Evolutionary conservation across 2,329 filamentous ascomycete genomes (phyloP).

Genomic region (Cladosporium phlei): DNA sequence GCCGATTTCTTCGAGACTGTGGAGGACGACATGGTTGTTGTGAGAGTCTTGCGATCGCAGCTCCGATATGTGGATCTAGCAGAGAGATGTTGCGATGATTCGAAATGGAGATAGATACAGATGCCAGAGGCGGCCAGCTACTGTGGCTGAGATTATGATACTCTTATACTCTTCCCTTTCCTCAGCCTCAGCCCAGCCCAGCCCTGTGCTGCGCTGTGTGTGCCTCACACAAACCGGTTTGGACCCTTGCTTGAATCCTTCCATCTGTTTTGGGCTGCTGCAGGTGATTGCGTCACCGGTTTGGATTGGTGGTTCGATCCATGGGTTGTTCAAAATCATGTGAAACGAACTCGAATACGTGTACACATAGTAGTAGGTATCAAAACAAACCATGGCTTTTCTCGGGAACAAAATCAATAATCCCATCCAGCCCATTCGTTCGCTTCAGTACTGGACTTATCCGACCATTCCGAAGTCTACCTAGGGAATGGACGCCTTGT

Average conservation of each 20-base stretch:
- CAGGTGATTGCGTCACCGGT: not conserved
- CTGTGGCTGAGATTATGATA: constrained; percentile 1
- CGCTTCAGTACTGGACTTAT: no score
- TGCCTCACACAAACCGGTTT: constrained; percentile 7
- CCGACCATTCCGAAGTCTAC: not conserved
- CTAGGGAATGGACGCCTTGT: not conserved
- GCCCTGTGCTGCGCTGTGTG: no score
- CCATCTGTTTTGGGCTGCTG: no score
- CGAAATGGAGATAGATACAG: not conserved
- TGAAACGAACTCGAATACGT: no score
- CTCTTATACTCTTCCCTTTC: not conserved
- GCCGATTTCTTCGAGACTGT: constrained; percentile 10
- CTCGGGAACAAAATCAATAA: no score
- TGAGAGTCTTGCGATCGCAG: not conserved
- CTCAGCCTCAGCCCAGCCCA: not conserved
- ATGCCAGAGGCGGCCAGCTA: not conserved
- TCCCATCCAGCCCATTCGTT: no score
- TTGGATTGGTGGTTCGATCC: not conserved
- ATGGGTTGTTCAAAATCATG: no score
- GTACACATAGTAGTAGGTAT: no score
- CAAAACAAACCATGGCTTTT: no score
- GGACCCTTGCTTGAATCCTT: not conserved
- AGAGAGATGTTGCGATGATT: not conserved
- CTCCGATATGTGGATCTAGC: no score
- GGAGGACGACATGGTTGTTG: constrained; percentile 4